Evolutionary conservation across 495 filamentous ascomycete species (phyloP).

Genomic region (Tuber microsphaerosporum): DNA sequence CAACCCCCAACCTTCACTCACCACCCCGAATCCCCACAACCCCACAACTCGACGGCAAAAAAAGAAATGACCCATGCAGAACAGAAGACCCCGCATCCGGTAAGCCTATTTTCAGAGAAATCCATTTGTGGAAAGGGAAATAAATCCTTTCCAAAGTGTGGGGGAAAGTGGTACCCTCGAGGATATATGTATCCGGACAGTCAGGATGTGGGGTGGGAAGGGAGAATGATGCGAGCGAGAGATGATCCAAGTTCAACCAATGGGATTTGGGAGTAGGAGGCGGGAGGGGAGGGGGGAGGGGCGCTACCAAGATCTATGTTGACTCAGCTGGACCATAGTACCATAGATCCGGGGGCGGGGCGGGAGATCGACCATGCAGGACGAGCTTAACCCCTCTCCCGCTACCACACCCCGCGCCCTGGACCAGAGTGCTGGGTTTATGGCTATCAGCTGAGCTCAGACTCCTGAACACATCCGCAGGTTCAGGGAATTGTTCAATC

Average conservation of each 20-base stretch:
- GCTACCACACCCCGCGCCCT: not conserved
- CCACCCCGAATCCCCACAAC: not conserved
- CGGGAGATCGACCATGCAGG: slow-evolving; percentile 5
- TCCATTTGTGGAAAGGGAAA: not conserved
- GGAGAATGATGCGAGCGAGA: not conserved
- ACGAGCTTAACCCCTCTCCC: not conserved
- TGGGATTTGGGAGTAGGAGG: not conserved
- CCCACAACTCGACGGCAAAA: not conserved
- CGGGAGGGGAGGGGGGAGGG: not conserved
- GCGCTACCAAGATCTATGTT: slow-evolving; percentile 2
- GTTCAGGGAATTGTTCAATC: not conserved
- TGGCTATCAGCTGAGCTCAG: no score
- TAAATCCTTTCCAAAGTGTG: not conserved
- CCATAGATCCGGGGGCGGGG: not conserved
- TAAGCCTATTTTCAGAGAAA: not conserved
- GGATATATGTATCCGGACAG: not conserved
- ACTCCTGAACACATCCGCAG: not conserved
- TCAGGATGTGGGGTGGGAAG: not conserved
- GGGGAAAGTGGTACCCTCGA: not conserved
- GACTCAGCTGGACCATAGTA: not conserved
- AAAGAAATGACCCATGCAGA: not conserved
- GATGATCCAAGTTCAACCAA: not conserved
- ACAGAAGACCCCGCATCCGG: not conserved
- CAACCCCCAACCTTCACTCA: not conserved
- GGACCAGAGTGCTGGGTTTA: not conserved